Conservation (phyloP, 805 yeast genomes). For the Candida dendrica region DNA sequence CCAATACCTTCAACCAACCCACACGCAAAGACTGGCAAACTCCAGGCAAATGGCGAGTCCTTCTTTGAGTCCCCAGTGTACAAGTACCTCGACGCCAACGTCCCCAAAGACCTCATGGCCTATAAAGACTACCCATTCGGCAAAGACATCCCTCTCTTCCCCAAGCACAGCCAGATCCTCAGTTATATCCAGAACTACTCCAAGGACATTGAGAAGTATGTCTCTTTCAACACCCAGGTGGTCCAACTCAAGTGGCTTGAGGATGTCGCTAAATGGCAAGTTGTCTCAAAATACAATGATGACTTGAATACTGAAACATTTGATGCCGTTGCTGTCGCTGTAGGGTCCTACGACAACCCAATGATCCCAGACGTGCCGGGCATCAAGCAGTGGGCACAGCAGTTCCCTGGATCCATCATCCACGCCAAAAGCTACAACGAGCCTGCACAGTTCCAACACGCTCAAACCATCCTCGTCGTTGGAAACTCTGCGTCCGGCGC, state of each 20-base stretch:
- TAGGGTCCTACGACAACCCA: slow-evolving; percentile 62
- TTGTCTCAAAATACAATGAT: slow-evolving; percentile 26
- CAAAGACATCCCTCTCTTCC: slow-evolving; percentile 41
- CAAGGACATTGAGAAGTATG: slow-evolving; percentile 31
- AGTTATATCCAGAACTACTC: slow-evolving; percentile 54
- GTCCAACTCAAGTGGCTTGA: slow-evolving; percentile 25
- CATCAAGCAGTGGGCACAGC: slow-evolving; percentile 35
- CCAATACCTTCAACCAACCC: slow-evolving; percentile 26
- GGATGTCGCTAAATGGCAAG: slow-evolving; percentile 32
- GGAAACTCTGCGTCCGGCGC: slow-evolving; percentile 77
- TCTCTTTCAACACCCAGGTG: slow-evolving; percentile 43
- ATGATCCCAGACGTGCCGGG: slow-evolving; percentile 51
- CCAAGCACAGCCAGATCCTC: slow-evolving; percentile 53
- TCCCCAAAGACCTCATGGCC: slow-evolving; percentile 60
- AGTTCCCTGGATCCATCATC: slow-evolving; percentile 38
- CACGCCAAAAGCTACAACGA: slow-evolving; percentile 54
- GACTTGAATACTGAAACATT: slow-evolving; percentile 25
- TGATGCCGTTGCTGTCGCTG: slow-evolving; percentile 59
- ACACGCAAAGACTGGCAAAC: slow-evolving; percentile 10
- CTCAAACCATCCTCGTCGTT: slow-evolving; percentile 48
- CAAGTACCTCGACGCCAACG: slow-evolving; percentile 61
- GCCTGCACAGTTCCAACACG: slow-evolving; percentile 32
- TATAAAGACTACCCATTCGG: slow-evolving; percentile 48
- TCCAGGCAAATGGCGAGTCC: slow-evolving; percentile 14
- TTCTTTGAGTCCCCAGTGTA: slow-evolving; percentile 54